Evolutionary conservation across 176 grass and related monocot genomes (phyloP).

Genomic region (Aegilops longissima): DNA sequence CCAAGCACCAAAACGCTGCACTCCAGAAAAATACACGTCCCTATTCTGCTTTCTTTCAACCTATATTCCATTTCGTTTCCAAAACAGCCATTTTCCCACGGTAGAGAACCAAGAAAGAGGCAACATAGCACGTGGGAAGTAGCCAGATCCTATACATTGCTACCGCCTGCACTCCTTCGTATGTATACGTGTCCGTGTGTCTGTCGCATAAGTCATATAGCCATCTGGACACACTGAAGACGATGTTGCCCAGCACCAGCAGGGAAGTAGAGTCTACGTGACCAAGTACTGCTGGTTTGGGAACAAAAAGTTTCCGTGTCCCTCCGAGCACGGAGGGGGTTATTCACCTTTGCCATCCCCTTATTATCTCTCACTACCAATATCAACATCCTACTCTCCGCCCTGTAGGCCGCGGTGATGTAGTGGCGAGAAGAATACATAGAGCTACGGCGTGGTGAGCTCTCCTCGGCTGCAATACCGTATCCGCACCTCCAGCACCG

Average conservation of each 20-base stretch:
- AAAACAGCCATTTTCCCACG: neutral
- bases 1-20: no score
- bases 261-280: neutral
- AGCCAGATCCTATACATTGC: neutral
- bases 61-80: neutral
- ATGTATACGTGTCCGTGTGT: neutral
- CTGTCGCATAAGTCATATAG: neutral
- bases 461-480: conserved; percentile 52
- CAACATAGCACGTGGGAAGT: neutral
- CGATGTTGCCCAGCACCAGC: neutral
- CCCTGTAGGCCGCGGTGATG: neutral
- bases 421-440: no score
- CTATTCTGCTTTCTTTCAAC: neutral
- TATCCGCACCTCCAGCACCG: conserved; percentile 59
- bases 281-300: neutral
- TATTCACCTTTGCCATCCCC: neutral
- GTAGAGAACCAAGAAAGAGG: neutral
- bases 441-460: conserved; percentile 46
- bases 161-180: neutral
- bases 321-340: neutral
- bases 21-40: neutral
- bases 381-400: neutral
- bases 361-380: neutral
- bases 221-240: conserved; percentile 21
- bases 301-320: neutral